Conservation (phyloP, 176 grass and related monocot genomes). For the Aegilops bicornis region DNA sequence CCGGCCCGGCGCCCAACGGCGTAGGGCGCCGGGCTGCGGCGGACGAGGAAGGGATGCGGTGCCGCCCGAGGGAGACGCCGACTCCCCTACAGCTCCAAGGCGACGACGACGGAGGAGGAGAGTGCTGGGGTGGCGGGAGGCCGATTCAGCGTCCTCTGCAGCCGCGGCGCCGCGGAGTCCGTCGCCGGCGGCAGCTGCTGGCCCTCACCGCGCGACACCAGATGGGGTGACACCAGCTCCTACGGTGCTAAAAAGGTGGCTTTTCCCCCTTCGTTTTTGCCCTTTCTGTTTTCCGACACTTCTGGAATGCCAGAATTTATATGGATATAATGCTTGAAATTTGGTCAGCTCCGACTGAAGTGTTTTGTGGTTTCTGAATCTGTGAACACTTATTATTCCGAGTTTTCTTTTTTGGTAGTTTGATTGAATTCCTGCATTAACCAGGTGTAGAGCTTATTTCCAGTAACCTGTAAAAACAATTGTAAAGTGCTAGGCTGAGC, state of each 20-base stretch:
- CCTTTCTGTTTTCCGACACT: conserved; percentile 1
- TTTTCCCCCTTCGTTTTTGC: not conserved
- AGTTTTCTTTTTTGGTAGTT: not conserved
- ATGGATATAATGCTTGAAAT: not conserved
- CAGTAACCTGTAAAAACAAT: not conserved
- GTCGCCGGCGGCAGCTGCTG: conserved; percentile 34
- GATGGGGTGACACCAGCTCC: conserved; percentile 81
- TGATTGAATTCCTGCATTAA: not conserved
- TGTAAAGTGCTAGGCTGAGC: not conserved
- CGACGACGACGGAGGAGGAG: conserved; percentile 33
- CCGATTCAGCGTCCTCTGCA: conserved; percentile 31
- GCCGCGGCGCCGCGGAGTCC: conserved; percentile 4
- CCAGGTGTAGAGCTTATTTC: not conserved
- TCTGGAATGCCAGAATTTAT: conserved; percentile 6
- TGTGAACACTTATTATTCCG: not conserved
- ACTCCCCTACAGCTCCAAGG: conserved; percentile 74
- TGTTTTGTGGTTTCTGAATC: not conserved
- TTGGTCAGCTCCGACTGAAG: not conserved
- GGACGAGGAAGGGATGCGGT: conserved; percentile 25
- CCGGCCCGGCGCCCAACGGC: conserved; percentile 19
- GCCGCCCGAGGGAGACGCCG: conserved; percentile 39
- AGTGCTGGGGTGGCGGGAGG: conserved; percentile 22
- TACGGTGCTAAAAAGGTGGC: conserved; percentile 90
- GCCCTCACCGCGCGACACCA: conserved; percentile 42
- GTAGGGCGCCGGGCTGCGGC: not conserved